Base-by-base conservation (phyloP, 805 yeast species). In the Pichia nanzhaoensis region DNA sequence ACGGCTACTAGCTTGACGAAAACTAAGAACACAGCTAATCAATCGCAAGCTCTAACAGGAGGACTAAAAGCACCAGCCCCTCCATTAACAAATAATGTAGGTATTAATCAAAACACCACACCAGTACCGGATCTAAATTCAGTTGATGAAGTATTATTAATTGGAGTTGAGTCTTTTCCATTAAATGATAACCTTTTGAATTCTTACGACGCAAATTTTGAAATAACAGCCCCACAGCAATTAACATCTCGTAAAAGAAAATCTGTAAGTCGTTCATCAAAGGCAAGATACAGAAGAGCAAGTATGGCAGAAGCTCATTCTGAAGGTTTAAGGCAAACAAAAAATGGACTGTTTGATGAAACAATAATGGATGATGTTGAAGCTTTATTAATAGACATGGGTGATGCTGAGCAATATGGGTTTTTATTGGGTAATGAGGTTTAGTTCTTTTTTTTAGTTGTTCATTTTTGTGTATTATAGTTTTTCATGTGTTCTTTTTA, bases 331-430 rank as follows among this genome's bases (percentile, higher is more conserved):
- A 68, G 91, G 51, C 79, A 82, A 17, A 85, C 95, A 0, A 83
- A 77, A 55, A 77, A 78, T 50, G 95, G 95, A 5, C 64, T 85
- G 45, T 84, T 84, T 60, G 82, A 84, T 57, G 93, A 84, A 59
- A 77, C 77, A 48, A 80, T 87, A 3, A 61, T 85, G 55, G 79
- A 80, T 9, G 86, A 82, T 55, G 86, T 85, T 34, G 93, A 85
- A 56, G 86, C 84, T 52, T 70, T 75, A 12, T 59, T 80, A 40
- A 78, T 77, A 18, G 86, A 78, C 28, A 58, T 67, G 42, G 76
- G 74, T 4, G 60, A 63, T 22, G 66, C 58, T 37, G 72, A 70
- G 24, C 74, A 70, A 44, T 53, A 68, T 42, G 60, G 66, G 43
- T 55, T 64, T 43, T 50, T 71, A 38, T 65, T 69, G 50, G 63